These are phyloP conservation scores for Juglanconis sp. DNA, from an alignment of 2,329 filamentous ascomycete genomes.

Conservation along the genomic window DNA sequence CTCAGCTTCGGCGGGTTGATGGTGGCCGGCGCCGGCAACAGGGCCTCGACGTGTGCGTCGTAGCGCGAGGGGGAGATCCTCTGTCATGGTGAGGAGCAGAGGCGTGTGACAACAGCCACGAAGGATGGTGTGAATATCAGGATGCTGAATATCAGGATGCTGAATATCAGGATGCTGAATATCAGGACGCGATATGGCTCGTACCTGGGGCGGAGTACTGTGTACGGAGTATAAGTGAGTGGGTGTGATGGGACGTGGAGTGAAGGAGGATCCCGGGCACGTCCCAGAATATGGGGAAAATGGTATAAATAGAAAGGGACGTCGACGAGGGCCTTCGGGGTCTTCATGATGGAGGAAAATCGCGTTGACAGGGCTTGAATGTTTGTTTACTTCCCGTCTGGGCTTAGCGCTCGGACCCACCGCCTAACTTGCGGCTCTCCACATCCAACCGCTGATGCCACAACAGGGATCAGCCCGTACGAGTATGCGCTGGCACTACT, in stretches of 20 bases:
- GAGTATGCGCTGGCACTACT: neutral
- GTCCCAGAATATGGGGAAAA: neutral
- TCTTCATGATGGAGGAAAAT: neutral
- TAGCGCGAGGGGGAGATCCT: constrained; percentile 53
- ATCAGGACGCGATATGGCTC: neutral
- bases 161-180: neutral
- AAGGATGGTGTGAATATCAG: neutral
- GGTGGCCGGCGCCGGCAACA: constrained; percentile 16
- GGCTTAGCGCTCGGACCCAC: neutral
- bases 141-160: neutral
- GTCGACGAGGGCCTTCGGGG: neutral
- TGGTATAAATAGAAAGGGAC: neutral
- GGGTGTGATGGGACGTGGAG: neutral
- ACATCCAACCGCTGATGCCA: neutral
- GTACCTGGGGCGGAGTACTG: neutral
- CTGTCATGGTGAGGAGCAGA: constrained; percentile 28
- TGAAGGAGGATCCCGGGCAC: neutral
- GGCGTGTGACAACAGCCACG: neutral
- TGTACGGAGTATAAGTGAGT: neutral
- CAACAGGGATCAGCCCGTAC: neutral
- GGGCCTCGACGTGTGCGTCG: constrained; percentile 50
- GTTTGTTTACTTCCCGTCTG: neutral
- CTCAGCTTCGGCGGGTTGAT: constrained; percentile 20
- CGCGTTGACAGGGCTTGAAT: neutral
- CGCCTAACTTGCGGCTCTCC: neutral